Percentiles rank a stretch among this genome's conserved stretches.
Evolutionary conservation across 2,329 filamentous ascomycete genomes (phyloP).

Genomic region (Aureobasidium namibiae): DNA sequence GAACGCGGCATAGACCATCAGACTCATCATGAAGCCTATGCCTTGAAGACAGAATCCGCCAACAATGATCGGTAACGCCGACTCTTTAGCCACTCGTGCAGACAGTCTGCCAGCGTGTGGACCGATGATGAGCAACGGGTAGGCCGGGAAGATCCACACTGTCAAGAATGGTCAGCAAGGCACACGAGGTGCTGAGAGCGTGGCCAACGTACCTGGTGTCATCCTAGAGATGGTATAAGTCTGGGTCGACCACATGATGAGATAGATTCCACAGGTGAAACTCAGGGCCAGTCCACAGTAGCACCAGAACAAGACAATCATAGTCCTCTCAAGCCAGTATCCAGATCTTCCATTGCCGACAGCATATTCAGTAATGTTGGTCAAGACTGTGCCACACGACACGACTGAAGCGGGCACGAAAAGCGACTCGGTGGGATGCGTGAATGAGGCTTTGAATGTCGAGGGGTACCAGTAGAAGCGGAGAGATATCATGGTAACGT

Average conservation of each 20-base stretch:
- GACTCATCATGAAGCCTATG: constrained; percentile 55
- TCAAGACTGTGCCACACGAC: constrained; percentile 53
- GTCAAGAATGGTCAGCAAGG: constrained; percentile 33
- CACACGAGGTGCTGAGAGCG: too few relatives aligned
- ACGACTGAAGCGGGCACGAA: constrained; percentile 64
- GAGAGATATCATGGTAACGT: constrained; percentile 56
- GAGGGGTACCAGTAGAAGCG: constrained; percentile 64
- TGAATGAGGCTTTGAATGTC: constrained; percentile 62
- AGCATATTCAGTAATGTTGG: constrained; percentile 72
- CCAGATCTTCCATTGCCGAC: constrained; percentile 40
- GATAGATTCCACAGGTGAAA: constrained; percentile 63
- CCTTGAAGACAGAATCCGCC: constrained; percentile 54
- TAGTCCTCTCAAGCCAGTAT: constrained; percentile 45
- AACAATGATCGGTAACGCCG: constrained; percentile 48
- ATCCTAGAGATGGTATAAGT: constrained; percentile 70
- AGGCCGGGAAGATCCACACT: constrained; percentile 81
- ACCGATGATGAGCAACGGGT: constrained; percentile 68
- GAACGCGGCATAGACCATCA: constrained; percentile 80
- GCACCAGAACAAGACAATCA: constrained; percentile 66
- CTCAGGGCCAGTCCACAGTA: constrained; percentile 61
- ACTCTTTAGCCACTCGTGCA: constrained; percentile 34
- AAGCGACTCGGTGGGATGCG: constrained; percentile 68
- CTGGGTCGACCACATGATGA: constrained; percentile 60
- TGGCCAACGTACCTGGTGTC: constrained; percentile 40
- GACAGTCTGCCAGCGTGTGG: constrained; percentile 59